A percentile compares a stretch with the other conserved stretches of the same genome.
Conservation (phyloP, 108 stramenopile species). For the Fragilariopsis cylindrus region DNA sequence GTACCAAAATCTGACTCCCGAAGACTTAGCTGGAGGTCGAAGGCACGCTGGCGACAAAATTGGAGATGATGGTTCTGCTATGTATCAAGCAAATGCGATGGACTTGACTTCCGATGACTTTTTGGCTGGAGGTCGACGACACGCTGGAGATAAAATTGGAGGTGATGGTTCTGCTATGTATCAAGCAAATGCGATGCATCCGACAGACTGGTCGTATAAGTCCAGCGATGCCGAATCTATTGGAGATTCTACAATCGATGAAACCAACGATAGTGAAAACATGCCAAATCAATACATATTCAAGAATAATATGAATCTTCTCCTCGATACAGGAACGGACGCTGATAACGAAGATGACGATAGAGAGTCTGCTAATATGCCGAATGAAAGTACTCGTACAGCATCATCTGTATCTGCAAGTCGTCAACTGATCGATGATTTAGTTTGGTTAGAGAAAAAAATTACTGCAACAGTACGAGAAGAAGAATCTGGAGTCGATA, state of each 20-base stretch:
- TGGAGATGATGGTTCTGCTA: constrained; percentile 45
- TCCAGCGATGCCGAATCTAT: constrained; percentile 28
- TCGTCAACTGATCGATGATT: constrained; percentile 60
- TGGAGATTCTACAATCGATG: constrained; percentile 39
- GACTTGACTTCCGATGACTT: constrained; percentile 21
- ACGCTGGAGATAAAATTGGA: constrained; percentile 41
- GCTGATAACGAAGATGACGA: background rate
- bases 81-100: constrained; percentile 54
- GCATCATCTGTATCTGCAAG: constrained; percentile 30
- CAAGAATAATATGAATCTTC: background rate
- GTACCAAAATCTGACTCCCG: constrained; percentile 40
- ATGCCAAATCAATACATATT: background rate
- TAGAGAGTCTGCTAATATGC: background rate
- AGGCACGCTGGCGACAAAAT: constrained; percentile 47
- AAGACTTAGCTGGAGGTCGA: constrained; percentile 20
- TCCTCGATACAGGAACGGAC: background rate
- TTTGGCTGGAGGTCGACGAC: constrained; percentile 35
- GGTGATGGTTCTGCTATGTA: constrained; percentile 53
- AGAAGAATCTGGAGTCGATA: constrained; percentile 3
- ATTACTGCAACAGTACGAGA: constrained; percentile 53
- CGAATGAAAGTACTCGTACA: constrained; percentile 1
- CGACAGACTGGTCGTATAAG: constrained; percentile 44
- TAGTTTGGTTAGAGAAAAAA: constrained; percentile 79
- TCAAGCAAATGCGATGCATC: constrained; percentile 51
- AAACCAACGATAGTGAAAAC: background rate